phyloP scores from a whole-genome alignment of 371 early-diverging fungal genomes.

The Lichtheimia ornata region DNA sequence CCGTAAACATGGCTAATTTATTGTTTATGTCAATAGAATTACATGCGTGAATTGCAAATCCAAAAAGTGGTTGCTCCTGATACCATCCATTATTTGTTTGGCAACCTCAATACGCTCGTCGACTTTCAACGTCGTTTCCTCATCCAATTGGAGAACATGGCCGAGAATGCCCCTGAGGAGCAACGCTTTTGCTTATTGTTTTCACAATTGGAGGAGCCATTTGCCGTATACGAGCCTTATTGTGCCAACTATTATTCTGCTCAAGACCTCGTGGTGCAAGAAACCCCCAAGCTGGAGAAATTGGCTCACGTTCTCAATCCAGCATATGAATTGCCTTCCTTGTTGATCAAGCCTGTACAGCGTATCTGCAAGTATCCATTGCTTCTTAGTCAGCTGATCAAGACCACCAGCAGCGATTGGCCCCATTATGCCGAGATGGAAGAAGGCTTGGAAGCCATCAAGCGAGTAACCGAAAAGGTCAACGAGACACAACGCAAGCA shows the following conservation, averaged over 20 bases:
- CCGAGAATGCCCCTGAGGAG: slow-evolving; percentile 69
- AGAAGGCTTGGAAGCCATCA: slow-evolving; percentile 77
- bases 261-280: slow-evolving; percentile 56
- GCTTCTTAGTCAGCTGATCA: slow-evolving; percentile 82
- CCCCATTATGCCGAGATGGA: slow-evolving; percentile 76
- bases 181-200: slow-evolving; percentile 88
- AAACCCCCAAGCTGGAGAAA: slow-evolving; percentile 52
- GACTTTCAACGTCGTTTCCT: slow-evolving; percentile 96
- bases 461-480: slow-evolving; percentile 84
- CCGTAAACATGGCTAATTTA: neutral
- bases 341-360: slow-evolving; percentile 96
- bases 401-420: slow-evolving; percentile 69
- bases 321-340: slow-evolving; percentile 80
- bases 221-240: slow-evolving; percentile 91
- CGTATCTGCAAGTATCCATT: slow-evolving; percentile 96
- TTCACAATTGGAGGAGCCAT: slow-evolving; percentile 78
- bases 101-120: slow-evolving; percentile 89
- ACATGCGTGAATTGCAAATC: slow-evolving; percentile 59
- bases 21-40: slow-evolving; percentile 31
- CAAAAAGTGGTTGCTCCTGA: slow-evolving; percentile 71
- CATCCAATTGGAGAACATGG: slow-evolving; percentile 85
- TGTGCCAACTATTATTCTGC: slow-evolving; percentile 90
- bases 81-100: slow-evolving; percentile 81
- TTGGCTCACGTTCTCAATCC: slow-evolving; percentile 80
- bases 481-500: slow-evolving; percentile 91